Conservation (phyloP, 2,329 filamentous ascomycete species). For the Aspergillus sp. region DNA sequence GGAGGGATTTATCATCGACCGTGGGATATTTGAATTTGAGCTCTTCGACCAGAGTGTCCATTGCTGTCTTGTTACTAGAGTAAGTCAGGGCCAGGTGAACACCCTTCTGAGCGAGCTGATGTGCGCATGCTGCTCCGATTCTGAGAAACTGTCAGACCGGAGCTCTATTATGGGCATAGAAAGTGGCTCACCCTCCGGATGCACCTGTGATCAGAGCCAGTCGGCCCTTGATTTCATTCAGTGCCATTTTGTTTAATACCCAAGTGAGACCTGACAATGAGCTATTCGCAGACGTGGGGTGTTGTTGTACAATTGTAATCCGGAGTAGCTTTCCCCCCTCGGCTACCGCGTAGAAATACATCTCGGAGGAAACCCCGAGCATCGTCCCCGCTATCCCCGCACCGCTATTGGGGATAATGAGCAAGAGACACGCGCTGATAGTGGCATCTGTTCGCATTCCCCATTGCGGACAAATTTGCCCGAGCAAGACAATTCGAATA, state of each 20-base stretch:
- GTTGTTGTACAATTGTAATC: neutral
- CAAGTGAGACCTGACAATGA: neutral
- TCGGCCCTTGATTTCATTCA: constrained; percentile 46
- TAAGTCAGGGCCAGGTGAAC: constrained; percentile 56
- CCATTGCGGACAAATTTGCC: neutral
- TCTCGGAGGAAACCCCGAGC: constrained; percentile 21
- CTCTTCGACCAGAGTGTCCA: constrained; percentile 41
- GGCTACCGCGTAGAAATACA: constrained; percentile 1
- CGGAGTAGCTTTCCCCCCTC: neutral
- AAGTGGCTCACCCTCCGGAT: constrained; percentile 49
- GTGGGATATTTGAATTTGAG: constrained; percentile 28
- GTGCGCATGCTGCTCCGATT: constrained; percentile 55
- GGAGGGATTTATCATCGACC: constrained; percentile 18
- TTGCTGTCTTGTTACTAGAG: constrained; percentile 44
- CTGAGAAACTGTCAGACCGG: constrained; percentile 30
- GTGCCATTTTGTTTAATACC: constrained; percentile 7
- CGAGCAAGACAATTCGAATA: too few relatives aligned
- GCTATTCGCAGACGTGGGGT: too few relatives aligned
- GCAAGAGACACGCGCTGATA: neutral
- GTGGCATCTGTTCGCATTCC: neutral
- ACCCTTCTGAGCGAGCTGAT: constrained; percentile 47
- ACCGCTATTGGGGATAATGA: constrained; percentile 4
- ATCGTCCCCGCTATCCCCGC: constrained; percentile 17
- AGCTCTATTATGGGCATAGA: neutral
- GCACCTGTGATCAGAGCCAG: constrained; percentile 56